These are phyloP conservation scores for Ceratocystis lukuohia DNA, from an alignment of 2,329 filamentous ascomycete genomes.

Conservation along the genomic window DNA sequence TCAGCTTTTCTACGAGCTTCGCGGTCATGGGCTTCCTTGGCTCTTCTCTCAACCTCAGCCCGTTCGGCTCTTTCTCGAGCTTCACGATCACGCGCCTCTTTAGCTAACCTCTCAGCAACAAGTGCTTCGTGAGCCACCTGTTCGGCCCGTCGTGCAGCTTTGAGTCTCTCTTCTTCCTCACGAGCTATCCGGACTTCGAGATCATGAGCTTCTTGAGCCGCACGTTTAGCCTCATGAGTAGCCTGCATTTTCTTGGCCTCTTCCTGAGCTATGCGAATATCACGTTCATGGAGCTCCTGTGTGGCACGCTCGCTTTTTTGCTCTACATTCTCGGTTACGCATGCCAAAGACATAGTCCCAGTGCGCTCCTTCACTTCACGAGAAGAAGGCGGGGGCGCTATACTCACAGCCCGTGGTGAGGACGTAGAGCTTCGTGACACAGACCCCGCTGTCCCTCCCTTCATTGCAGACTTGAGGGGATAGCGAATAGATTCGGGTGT, in stretches of 20 bases:
- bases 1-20: not conserved
- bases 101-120: not conserved
- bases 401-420: not conserved
- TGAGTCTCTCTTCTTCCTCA: not conserved
- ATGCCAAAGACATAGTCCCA: not conserved
- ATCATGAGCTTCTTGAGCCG: not conserved
- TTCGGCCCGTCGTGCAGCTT: not conserved
- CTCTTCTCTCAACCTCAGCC: not conserved
- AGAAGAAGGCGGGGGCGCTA: not conserved
- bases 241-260: not conserved
- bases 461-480: not conserved
- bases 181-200: not conserved
- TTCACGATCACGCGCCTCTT: not conserved
- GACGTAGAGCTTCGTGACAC: not conserved
- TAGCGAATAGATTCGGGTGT: not conserved
- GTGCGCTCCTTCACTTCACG: not conserved
- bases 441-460: not conserved
- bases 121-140: not conserved
- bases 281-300: not conserved
- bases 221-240: not conserved
- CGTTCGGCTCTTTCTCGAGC: not conserved
- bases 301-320: not conserved
- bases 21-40: not conserved
- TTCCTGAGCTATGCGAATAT: not conserved
- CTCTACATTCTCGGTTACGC: not conserved